Base-by-base conservation (phyloP, 176 grass and related monocot species). In the Rhynchospora tenuis region DNA sequence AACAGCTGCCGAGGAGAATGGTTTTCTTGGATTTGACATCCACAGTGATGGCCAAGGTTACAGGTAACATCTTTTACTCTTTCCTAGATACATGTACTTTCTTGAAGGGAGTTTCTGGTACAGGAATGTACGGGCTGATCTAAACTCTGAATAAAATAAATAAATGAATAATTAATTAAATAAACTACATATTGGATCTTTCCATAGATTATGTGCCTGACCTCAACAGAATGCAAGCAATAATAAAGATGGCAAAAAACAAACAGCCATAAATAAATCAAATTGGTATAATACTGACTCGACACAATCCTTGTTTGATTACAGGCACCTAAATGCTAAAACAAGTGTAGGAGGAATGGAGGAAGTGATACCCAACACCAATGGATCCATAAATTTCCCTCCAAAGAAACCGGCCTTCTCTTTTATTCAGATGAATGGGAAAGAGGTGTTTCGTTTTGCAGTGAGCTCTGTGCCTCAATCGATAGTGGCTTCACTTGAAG, bases 371-470 rank as follows among this genome's bases (percentile, higher is more conserved):
- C 87, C 86, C 12, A 88, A 78, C 6, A 91, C 71, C 65, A 94
- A 94, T 79, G 89, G 89, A 27, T 70, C 73, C 61, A 86, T 85
- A 75, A 68, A 78, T 67, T 94, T 94, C 84, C 90, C 90, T 52
- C 95, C 92, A 85, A 98, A 91, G 56, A 94, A 91, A 66, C 73
- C 72, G 56, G 42, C 87, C 28, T 98, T 79, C 69, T 98, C 95
- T 22, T 87, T 58, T 81, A 98, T 98, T 85, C 72, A 86, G 88
- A 98, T 94, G 92, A 98, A 98, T 13, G 92, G 95, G 48, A 94
- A 98, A 83, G 95, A 98, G 70, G 95, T 98, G 59, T 97, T 98
- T 59, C 92, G 92, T 45, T 98, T 98, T 88, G 92, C 92, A 69
- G 89, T 94, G 13, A 89, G 86, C 2, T 93, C 77, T 1, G 95